phyloP scores from a whole-genome alignment of 805 yeast genomes.

The Zygosaccharomyces siamensis region DNA sequence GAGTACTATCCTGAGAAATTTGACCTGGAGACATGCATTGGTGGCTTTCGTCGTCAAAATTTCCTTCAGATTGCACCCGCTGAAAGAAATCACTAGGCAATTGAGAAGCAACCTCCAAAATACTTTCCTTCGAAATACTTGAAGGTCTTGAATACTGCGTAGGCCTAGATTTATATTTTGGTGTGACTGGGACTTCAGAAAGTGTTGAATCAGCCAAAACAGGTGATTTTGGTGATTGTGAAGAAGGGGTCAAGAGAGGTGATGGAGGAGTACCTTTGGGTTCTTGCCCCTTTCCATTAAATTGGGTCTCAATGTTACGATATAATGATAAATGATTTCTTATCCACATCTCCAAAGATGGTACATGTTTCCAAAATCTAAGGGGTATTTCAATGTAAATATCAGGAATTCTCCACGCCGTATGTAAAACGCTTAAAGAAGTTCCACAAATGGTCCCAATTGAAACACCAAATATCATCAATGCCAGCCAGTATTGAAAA shows the following conservation, averaged over 20 bases:
- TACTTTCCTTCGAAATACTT: constrained; percentile 19
- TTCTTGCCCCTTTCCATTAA: neutral
- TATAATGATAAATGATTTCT: neutral
- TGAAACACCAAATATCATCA: constrained; percentile 18
- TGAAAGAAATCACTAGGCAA: constrained; percentile 30
- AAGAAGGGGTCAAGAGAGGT: neutral
- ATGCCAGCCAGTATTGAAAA: constrained; percentile 25
- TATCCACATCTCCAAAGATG: constrained; percentile 1
- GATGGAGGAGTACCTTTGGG: neutral
- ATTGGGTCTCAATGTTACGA: neutral
- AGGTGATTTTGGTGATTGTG: neutral
- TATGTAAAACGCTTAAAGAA: constrained; percentile 22
- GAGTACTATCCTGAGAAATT: constrained; percentile 12
- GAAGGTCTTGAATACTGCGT: constrained; percentile 11
- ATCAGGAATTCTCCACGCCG: constrained; percentile 21
- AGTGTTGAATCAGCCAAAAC: constrained; percentile 1
- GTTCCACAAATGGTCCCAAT: constrained; percentile 23
- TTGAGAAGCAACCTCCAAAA: constrained; percentile 21
- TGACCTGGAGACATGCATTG: constrained; percentile 10
- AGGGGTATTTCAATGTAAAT: constrained; percentile 18
- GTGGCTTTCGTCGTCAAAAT: constrained; percentile 4
- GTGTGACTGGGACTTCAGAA: constrained; percentile 7
- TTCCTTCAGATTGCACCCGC: constrained; percentile 3
- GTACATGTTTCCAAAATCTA: constrained; percentile 10
- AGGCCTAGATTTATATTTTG: constrained; percentile 4